Conservation (phyloP, 169 alveolate genomes). For the Cyclospora cayetanensis region DNA sequence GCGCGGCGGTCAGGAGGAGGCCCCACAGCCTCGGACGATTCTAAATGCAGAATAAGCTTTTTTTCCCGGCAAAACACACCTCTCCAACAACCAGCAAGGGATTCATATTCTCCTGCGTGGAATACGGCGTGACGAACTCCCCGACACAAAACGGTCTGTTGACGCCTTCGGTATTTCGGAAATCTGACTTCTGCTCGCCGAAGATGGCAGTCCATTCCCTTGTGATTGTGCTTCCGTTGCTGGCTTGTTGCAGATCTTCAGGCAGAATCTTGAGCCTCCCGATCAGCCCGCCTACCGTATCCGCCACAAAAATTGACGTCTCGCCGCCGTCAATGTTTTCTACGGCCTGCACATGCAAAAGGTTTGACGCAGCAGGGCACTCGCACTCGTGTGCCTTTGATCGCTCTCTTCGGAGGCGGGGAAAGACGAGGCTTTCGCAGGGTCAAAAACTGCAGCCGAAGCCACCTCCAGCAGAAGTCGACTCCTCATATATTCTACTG, state of each 20-base stretch:
- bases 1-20: too few relatives aligned
- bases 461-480: too few relatives aligned
- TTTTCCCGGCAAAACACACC: neutral
- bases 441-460: too few relatives aligned
- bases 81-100: constrained; percentile 63
- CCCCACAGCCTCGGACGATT: neutral
- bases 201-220: constrained; percentile 62
- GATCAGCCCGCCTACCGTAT: constrained; percentile 42
- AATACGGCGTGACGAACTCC: constrained; percentile 35
- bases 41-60: neutral
- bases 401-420: too few relatives aligned
- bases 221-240: neutral
- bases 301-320: constrained; percentile 35
- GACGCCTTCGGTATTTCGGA: constrained; percentile 52
- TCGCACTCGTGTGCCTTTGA: too few relatives aligned
- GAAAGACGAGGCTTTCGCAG: too few relatives aligned
- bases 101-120: constrained; percentile 22
- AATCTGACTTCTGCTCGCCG: constrained; percentile 61
- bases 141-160: constrained; percentile 57
- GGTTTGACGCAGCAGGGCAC: too few relatives aligned
- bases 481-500: too few relatives aligned
- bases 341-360: neutral
- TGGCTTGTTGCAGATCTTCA: neutral
- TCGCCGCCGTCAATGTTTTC: constrained; percentile 37
- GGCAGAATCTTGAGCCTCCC: constrained; percentile 38